Evolutionary conservation across 108 stramenopile genomes (phyloP), one percentile per base, ranked within the genome.

Genomic region (Epithemia pelagica): DNA sequence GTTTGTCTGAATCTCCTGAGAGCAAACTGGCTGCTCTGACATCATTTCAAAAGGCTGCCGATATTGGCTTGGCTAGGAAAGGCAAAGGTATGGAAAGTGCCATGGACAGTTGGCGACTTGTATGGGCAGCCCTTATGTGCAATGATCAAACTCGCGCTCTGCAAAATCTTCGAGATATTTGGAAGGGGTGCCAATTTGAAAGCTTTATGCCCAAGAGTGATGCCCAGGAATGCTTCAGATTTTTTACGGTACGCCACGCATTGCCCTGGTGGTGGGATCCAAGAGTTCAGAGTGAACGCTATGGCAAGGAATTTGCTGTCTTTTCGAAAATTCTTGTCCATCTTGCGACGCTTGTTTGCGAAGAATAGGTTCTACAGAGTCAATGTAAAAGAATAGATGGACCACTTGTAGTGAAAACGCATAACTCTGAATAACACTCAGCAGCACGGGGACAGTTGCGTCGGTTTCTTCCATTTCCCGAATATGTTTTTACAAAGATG

Each of bases 31-130:
- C 5, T 18, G 63, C 63, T 2, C 21, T 52, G 23, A 3, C 5
- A 5, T n/a, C 28, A 15, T 64, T 53, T 29, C 21, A 64, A 29
- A 29, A 64, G 32, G 63, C 46, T 26, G 63, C 63, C 20, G 63
- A n/a, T 24, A 64, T 64, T 21, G 27, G 24, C 19, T 64, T 22
- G 53, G 63, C 63, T 3, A 37, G 53, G n/a, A 46, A 37, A 7
- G 63, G 63, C 2, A 27, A 15, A 8, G 33, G 21, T 24, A 5
- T 64, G 33, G 63, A 52, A 23, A 5, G 33, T 26, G 24, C 51
- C 15, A 46, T 53, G 23, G 63, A 64, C 52, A 21, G 30, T 24
- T 64, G 63, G 63, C 7, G 63, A 18, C n/a, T 64, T 15, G 63
- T 52, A 7, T 46, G 46, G 24, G 63, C 63, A 10, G 21, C 63